Evolutionary conservation across 2,329 filamentous ascomycete genomes (phyloP).

Genomic region (Alternaria sp.): DNA sequence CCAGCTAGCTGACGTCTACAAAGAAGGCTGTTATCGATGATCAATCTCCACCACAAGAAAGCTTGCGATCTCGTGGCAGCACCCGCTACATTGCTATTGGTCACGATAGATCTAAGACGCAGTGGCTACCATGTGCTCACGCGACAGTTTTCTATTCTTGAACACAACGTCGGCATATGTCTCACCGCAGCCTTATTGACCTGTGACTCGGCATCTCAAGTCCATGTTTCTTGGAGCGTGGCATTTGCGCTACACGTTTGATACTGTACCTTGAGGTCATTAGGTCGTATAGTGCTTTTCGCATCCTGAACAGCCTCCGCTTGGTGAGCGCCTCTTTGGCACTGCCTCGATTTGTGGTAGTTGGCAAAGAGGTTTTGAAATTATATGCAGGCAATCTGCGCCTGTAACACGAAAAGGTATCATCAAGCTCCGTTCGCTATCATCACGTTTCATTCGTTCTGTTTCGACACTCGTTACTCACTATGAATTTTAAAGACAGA

Average conservation of each 20-base stretch:
- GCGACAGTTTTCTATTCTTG: constrained; percentile 29
- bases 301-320: constrained; percentile 15
- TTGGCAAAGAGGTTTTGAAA: neutral
- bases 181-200: neutral
- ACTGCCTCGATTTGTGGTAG: constrained; percentile 22
- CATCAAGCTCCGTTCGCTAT: neutral
- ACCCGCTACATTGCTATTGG: constrained; percentile 14
- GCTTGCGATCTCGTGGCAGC: neutral
- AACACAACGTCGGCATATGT: neutral
- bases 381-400: constrained; percentile 4
- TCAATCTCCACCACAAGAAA: neutral
- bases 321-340: constrained; percentile 9
- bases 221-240: neutral
- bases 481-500: constrained; percentile 25
- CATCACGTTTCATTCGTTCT: neutral
- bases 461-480: constrained; percentile 7
- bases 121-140: constrained; percentile 6
- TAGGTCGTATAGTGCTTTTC: constrained; percentile 2
- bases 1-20: constrained; percentile 36
- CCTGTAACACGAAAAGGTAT: constrained; percentile 1
- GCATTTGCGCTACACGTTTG: neutral
- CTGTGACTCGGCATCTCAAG: neutral
- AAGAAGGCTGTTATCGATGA: constrained; percentile 5
- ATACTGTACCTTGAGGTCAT: constrained; percentile 1
- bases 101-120: neutral